Evolutionary conservation across 2,329 filamentous ascomycete genomes (phyloP), one percentile per base, ranked within the genome.

Genomic region (Onygena corvina): DNA sequence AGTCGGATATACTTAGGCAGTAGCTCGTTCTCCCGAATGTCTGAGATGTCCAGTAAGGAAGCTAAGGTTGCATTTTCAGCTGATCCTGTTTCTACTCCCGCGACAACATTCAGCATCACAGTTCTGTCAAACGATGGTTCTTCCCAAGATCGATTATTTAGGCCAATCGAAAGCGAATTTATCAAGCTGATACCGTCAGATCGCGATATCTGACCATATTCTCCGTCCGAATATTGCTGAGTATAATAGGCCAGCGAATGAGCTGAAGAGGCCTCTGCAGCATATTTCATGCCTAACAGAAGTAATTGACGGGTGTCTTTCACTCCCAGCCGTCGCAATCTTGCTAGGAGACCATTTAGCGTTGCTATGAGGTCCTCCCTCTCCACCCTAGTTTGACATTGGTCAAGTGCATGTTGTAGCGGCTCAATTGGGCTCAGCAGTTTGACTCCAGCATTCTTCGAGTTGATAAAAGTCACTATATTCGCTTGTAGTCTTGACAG

Each of bases 301-400:
- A 54, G 48, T 30, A 54, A 20, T 1, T 49, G 12, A 11, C 42
- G 34, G 2, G 46, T 50, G 3, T 60, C 27, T 9, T 35, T 34
- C 2, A 56, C 50, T 3, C 49, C 29, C 7, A 63, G 45, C 16
- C 47, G 56, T 12, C 56, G 46, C 29, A 64, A 48, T 49, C 65
- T 62, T 40, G 53, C 54, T 30, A 59, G 47, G 21, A 65, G 53
- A 14, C 60, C 63, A 50, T 60, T 61, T 25, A 68, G 49, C 2
- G 57, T 51, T 4, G 57, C 57, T 12, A 65, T 53, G 16, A 68
- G 58, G 42, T 67, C 64, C 6, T 56, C 53, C 36, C 58, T 59
- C 11, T 61, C 59, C 42, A 55, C 51, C 25, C 53, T 46, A n/a
- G 40, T 54, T 47, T 59, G 51, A 48, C 57, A 63, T 20, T 49